Base-by-base conservation (phyloP, 2,329 filamentous ascomycete genomes). In the Paracorniculantispora psalliotae region DNA sequence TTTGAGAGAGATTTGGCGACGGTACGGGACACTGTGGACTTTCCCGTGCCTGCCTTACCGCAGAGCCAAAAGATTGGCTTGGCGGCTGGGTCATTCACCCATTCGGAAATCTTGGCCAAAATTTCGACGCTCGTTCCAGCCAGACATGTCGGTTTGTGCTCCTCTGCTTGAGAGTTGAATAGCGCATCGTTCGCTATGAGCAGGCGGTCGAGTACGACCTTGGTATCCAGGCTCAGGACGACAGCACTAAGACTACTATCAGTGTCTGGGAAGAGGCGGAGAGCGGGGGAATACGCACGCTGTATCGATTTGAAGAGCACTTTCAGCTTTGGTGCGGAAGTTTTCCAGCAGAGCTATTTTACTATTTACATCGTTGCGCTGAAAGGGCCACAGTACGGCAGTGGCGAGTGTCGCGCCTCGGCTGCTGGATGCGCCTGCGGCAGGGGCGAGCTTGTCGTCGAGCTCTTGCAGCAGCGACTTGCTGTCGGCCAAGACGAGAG, bases 21-120 rank as follows among this genome's bases (percentile, higher is more conserved):
- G 0, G 69, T 73, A 2, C 67, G 67, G 4, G 68, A 64, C 8
- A 73, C 69, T 17, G 70, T 73, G 1, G 71, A 73, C 49, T 73
- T 73, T 12, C 71, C 70, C 1, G 68, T 73, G 8, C 71, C 71
- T 15, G 70, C 70, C 63, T 70, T 70, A 10, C 71, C 71, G 12
- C 68, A 67, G 1, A 75, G 64, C 71, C 67, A 73, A 46, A 70
- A 71, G 1, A 73, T 65, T 33, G 61, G 46, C 23, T 69, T 59
- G 21, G 47, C 60, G 2, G 63, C 30, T 3, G 54, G 59, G 21
- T 65, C 52, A 1, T 63, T 59, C 4, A 59, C 63, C 71, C 68
- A 73, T 4, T 49, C 17, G 9, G 19, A 17, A 30, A 75, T 68
- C 7, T 68, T 19, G 0, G 17, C 21, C 0, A 71, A 62, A 12